Base-by-base conservation (phyloP, 2,329 filamentous ascomycete genomes). In the Pyrenochaeta sp. region DNA sequence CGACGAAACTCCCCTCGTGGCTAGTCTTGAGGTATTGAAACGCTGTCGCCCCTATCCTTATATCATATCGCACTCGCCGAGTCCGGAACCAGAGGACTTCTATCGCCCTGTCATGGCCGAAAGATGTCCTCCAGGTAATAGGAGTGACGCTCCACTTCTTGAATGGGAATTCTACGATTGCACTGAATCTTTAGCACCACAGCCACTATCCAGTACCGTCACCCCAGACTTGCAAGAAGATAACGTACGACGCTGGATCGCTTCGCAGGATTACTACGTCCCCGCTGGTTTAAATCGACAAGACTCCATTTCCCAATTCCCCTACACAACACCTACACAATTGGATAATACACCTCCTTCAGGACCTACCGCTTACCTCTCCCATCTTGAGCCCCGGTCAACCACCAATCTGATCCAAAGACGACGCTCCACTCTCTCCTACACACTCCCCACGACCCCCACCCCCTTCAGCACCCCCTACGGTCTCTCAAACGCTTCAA, bases 391-490 rank as follows among this genome's bases (percentile, higher is more conserved):
- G 19, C 19, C 19, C 19, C 19, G 19, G 19, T 19, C 19, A 19
- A 30, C 9, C 28, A 5, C 28, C 28, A 30, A 5, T 2, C 9
- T 9, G 5, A 30, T 9, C 28, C 28, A 5, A 30, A 30, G 15
- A 9, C 22, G n/a, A 3, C n/a, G 8, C 13, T 22, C 39, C 2
- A 22, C 85, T 0, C 84, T 82, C 49, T 85, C 83, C 49, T 86
- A 84, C 62, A 85, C 84, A 34, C 85, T 82, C 39, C 80, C 82
- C n/a, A 94, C 84, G 0, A 89, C 88, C 57, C 87, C 83, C 83
- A 89, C 91, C 0, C 91, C 86, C 43, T 80, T 81, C 2, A 93
- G 92, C 81, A 93, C 96, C 0, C 91, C 91, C 1, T 39, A 55
- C 48, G 52, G 42, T 6, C 36, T 47, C 22, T 19, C 46, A 15